Conservation (phyloP, 192 early-diverging fungal species). For the Coemansia brasiliensis region DNA sequence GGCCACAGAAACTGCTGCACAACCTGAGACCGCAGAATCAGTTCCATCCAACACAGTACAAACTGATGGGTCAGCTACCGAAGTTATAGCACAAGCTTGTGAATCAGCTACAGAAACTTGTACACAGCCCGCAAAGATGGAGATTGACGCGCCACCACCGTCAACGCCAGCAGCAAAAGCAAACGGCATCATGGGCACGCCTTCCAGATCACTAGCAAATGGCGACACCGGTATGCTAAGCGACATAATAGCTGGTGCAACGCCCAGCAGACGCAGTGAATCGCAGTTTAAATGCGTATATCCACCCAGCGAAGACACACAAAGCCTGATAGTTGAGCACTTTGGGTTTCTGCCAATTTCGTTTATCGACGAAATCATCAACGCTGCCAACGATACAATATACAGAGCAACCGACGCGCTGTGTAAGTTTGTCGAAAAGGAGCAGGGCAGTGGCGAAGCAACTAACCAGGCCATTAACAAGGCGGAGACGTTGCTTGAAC, state of each 20-base stretch:
- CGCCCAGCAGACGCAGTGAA: constrained; percentile 31
- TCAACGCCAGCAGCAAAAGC: not conserved
- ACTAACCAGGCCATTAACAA: constrained; percentile 64
- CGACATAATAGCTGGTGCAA: constrained; percentile 37
- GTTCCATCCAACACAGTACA: too few relatives aligned
- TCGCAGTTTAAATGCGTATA: constrained; percentile 45
- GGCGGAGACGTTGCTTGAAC: constrained; percentile 75
- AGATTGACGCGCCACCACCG: not conserved
- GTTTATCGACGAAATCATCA: constrained; percentile 80
- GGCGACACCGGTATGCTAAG: constrained; percentile 3
- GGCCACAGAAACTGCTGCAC: not conserved
- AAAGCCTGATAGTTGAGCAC: constrained; percentile 67
- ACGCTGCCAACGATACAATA: constrained; percentile 71
- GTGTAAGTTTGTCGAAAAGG: constrained; percentile 65
- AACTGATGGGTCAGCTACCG: too few relatives aligned
- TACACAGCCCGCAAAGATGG: not conserved
- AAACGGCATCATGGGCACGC: not conserved
- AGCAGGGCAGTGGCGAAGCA: constrained; percentile 55
- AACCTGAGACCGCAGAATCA: too few relatives aligned
- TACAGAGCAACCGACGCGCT: constrained; percentile 70
- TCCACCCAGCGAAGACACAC: constrained; percentile 45
- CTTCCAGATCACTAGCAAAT: not conserved
- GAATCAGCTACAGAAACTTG: too few relatives aligned
- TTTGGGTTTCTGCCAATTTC: constrained; percentile 79
- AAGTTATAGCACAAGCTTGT: too few relatives aligned